phyloP scores from a whole-genome alignment of 73 alveolate genomes.

The Tetrahymena thermophila region DNA sequence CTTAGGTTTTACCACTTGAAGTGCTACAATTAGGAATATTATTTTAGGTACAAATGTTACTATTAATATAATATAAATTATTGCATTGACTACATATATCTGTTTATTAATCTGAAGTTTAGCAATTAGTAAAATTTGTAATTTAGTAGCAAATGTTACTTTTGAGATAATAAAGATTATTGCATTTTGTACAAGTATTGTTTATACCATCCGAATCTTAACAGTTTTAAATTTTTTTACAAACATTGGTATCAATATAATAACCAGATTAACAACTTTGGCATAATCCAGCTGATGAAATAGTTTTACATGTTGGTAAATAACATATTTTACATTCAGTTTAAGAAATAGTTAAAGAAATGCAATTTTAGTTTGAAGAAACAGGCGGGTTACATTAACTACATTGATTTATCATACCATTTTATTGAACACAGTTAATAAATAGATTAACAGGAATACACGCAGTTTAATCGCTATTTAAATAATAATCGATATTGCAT shows the following conservation, averaged over 20 bases:
- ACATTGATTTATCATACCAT: neutral
- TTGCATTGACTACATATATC: neutral
- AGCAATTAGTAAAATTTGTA: neutral
- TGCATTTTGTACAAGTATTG: neutral
- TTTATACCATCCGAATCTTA: neutral
- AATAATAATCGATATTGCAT: neutral
- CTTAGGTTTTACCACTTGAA: neutral
- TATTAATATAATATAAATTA: neutral
- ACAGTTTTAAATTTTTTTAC: neutral
- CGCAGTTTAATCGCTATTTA: neutral
- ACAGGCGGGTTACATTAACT: neutral
- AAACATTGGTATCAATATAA: too few relatives aligned
- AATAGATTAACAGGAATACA: neutral
- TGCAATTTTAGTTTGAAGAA: neutral
- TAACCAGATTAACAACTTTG: neutral
- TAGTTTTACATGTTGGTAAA: neutral
- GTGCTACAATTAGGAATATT: neutral
- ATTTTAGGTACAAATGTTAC: neutral
- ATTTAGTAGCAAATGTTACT: neutral
- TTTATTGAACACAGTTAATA: neutral
- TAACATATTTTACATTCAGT: neutral
- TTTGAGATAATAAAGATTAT: neutral
- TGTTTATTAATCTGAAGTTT: neutral
- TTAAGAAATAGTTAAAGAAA: neutral
- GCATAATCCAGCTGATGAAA: neutral